Evolutionary conservation across 306 rosid genomes (phyloP).

Genomic region (Mimosa bimucronata): DNA sequence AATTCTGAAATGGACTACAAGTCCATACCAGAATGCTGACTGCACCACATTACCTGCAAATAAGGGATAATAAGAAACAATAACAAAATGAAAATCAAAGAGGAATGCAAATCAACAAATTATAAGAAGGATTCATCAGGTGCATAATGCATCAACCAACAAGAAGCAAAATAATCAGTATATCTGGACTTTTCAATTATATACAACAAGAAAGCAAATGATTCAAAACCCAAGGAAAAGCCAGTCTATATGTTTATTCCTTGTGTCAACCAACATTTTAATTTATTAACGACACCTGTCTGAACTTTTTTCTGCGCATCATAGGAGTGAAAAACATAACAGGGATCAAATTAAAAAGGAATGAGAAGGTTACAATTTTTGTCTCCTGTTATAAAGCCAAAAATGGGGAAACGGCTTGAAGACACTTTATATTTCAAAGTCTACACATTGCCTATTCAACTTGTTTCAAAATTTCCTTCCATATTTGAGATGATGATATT

Average conservation of each 20-base stretch:
- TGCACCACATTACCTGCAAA: constrained; percentile 78
- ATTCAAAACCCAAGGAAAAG: constrained; percentile 14
- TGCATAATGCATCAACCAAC: constrained; percentile 36
- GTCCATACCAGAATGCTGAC: constrained; percentile 97
- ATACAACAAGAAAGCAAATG: background rate
- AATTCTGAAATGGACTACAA: constrained; percentile 88
- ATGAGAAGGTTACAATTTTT: constrained; percentile 13
- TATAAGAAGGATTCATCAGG: constrained; percentile 12
- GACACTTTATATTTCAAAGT: constrained; percentile 8
- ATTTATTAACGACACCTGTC: constrained; percentile 2
- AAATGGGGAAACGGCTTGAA: constrained; percentile 5
- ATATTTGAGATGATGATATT: background rate
- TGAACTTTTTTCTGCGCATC: background rate
- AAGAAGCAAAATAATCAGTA: constrained; percentile 29
- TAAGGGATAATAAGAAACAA: constrained; percentile 26
- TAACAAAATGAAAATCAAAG: constrained; percentile 31
- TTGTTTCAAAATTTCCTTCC: background rate
- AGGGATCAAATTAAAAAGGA: background rate
- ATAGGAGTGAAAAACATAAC: background rate
- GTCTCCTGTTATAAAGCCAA: background rate
- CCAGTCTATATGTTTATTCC: background rate
- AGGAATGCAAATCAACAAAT: constrained; percentile 9
- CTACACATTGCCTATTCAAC: background rate
- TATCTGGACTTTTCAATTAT: constrained; percentile 12
- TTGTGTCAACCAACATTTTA: background rate